Percentiles rank a stretch among this genome's conserved stretches.
Evolutionary conservation across 2,329 filamentous ascomycete species (phyloP).

Genomic region (Aureobasidium lini): DNA sequence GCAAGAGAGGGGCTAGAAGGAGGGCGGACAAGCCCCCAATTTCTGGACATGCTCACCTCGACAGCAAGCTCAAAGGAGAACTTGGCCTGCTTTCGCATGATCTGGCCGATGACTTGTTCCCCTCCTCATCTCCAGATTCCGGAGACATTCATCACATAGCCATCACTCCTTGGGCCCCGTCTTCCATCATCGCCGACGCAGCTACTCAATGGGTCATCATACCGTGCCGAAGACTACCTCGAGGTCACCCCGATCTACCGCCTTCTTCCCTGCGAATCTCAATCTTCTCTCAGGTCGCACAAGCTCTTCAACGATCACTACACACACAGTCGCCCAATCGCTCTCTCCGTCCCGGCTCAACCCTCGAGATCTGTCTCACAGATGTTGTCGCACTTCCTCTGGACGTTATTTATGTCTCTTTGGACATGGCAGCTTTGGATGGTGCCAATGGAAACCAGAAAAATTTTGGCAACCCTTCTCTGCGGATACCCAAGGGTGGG

Average conservation of each 20-base stretch:
- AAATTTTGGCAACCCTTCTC: slow-evolving; percentile 67
- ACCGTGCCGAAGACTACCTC: slow-evolving; percentile 56
- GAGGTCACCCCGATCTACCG: slow-evolving; percentile 47
- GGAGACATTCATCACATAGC: slow-evolving; percentile 47
- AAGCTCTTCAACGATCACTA: slow-evolving; percentile 47
- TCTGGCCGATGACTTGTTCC: slow-evolving; percentile 74
- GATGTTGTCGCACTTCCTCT: slow-evolving; percentile 73
- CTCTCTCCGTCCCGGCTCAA: slow-evolving; percentile 62
- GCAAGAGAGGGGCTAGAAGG: slow-evolving; percentile 42
- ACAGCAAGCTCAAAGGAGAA: slow-evolving; percentile 78
- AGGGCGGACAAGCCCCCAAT: slow-evolving; percentile 63
- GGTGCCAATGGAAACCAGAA: slow-evolving; percentile 77
- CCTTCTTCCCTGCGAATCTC: slow-evolving; percentile 76
- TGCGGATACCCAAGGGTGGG: slow-evolving; percentile 27
- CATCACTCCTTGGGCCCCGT: slow-evolving; percentile 65
- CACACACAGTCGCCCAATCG: slow-evolving; percentile 11
- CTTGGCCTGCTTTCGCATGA: slow-evolving; percentile 81
- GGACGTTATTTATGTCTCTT: slow-evolving; percentile 77
- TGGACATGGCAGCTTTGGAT: slow-evolving; percentile 73
- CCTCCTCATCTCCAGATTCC: slow-evolving; percentile 26
- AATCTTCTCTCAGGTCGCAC: slow-evolving; percentile 61
- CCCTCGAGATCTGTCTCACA: slow-evolving; percentile 76
- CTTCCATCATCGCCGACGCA: slow-evolving; percentile 41
- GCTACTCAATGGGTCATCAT: slow-evolving; percentile 77
- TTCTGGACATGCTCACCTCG: slow-evolving; percentile 72